phyloP scores from a whole-genome alignment of 495 filamentous ascomycete genomes.

The Xylaria telfairii region DNA sequence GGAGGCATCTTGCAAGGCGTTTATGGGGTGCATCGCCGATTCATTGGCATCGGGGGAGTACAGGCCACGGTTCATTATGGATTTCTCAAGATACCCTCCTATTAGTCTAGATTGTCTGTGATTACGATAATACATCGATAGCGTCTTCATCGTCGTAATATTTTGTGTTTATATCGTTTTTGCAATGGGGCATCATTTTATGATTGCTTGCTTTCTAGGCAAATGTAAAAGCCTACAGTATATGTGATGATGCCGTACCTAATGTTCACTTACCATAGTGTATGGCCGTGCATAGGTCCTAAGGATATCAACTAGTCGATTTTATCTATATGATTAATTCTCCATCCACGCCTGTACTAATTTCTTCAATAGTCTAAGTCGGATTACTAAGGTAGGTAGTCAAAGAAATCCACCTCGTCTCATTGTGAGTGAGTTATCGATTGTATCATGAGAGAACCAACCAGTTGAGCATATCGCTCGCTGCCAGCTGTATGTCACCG shows the following conservation, averaged over 20 bases:
- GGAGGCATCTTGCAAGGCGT: slow-evolving; percentile 17
- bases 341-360: not conserved
- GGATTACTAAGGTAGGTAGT: not conserved
- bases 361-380: not conserved
- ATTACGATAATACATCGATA: not conserved
- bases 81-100: slow-evolving; percentile 27
- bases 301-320: not conserved
- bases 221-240: not conserved
- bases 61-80: not conserved
- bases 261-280: too few relatives aligned
- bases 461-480: not conserved
- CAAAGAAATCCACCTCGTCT: not conserved
- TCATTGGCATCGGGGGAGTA: not conserved
- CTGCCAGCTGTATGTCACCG: slow-evolving; percentile 14
- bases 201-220: not conserved
- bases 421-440: too few relatives aligned
- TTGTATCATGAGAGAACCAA: not conserved
- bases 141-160: not conserved
- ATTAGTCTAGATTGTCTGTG: not conserved
- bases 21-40: slow-evolving; percentile 3
- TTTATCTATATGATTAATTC: not conserved
- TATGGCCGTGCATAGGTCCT: not conserved
- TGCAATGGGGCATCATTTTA: not conserved
- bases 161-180: not conserved
- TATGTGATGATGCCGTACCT: not conserved